Percentiles rank a stretch among this genome's conserved stretches.
phyloP scores from a whole-genome alignment of 1,139 yeast genomes.

The Candida gigantensis region DNA sequence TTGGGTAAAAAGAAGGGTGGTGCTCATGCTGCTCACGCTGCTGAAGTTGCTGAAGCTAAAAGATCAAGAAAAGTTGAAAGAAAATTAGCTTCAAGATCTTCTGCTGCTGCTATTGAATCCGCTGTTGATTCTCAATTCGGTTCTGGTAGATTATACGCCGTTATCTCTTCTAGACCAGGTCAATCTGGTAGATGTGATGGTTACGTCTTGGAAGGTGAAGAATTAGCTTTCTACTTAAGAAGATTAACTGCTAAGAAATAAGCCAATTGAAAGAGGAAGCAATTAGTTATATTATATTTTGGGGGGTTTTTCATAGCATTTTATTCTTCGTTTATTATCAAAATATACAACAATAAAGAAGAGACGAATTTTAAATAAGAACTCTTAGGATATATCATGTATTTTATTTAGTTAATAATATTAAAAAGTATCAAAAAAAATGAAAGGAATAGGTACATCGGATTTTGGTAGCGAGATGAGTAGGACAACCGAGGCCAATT shows the following conservation, averaged over 20 bases:
- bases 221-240: constrained; percentile 99
- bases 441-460: neutral
- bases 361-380: too few relatives aligned
- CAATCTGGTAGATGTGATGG: constrained; percentile 99
- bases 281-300: constrained; percentile 2
- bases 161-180: constrained; percentile 99
- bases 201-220: constrained; percentile 99
- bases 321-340: constrained; percentile 5
- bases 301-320: constrained; percentile 4
- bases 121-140: constrained; percentile 95
- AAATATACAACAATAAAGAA: constrained; percentile 5
- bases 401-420: constrained; percentile 7
- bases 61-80: constrained; percentile 84
- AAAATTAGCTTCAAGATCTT: constrained; percentile 90
- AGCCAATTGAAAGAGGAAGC: constrained; percentile 24
- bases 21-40: constrained; percentile 28
- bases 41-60: constrained; percentile 56
- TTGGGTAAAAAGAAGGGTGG: constrained; percentile 77
- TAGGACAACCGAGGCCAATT: too few relatives aligned
- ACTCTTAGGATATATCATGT: constrained; percentile 7
- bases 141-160: constrained; percentile 99
- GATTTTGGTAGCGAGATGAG: too few relatives aligned
- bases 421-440: constrained; percentile 1
- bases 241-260: constrained; percentile 99
- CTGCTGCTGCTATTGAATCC: constrained; percentile 78